Evolutionary conservation across 495 filamentous ascomycete genomes (phyloP), one percentile per base, ranked within the genome.

Genomic region (Terfezia boudieri): DNA sequence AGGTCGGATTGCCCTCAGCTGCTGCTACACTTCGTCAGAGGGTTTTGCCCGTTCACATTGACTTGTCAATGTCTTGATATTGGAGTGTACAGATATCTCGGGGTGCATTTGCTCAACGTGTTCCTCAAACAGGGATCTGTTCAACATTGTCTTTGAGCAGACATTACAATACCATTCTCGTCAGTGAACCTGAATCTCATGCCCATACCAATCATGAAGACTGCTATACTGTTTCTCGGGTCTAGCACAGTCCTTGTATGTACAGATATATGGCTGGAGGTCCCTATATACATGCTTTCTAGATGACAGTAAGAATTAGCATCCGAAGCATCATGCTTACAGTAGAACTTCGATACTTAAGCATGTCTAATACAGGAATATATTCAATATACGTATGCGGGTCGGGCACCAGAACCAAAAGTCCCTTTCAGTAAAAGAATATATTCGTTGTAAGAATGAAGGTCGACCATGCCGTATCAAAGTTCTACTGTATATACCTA

Each of bases 241-340:
- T 23, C 36, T 23, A 10, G 11, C 8, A 7, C 53, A 55, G 23
- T 23, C 20, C 5, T 49, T 16, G 38, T 49, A 36, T n/a, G 53
- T 55, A 35, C 53, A 55, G 43, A 55, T 26, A 36, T 55, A 55
- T 16, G 53, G 53, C 17, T 41, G n/a, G 4, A 55, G 41, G 17
- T 55, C 53, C 20, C 37, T 26, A 17, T 51, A 51, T 8, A 55
- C 22, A 36, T 55, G 53, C 36, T 55, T 55, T 0, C 53, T 55
- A 36, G 22, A 16, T 50, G 23, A 32, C 14, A 20, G 10, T 55
- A n/a, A 55, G 41, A 23, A 22, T 10, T 12, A n/a, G 12, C 12
- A 14, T 20, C 2, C 26, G 7, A 32, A 32, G 43, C 20, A 48
- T 48, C 43, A 20, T 14, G 14, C 43, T n/a, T 48, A 48, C 3